Evolutionary conservation across 2,329 filamentous ascomycete genomes (phyloP), one percentile per base, ranked within the genome.

Genomic region (Fusarium newnesense): DNA sequence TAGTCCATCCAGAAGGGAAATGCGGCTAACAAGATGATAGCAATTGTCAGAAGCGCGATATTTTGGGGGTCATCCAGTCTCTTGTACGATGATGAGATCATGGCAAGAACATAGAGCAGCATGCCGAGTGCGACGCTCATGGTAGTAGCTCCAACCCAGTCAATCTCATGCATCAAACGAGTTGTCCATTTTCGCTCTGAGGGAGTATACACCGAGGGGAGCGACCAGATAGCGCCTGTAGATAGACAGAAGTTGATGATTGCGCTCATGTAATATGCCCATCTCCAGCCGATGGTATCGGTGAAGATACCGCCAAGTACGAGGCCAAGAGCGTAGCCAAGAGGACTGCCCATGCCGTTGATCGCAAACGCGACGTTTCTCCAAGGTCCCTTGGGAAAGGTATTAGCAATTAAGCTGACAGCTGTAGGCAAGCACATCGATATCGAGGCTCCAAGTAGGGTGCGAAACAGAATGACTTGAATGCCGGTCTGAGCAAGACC

Each of bases 1-100:
- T 82, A 80, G 4, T 83, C 79, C 64, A 89, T 86, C 89, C 89
- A 91, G 26, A 85, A 76, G 2, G 87, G 83, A 66, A 92, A 92
- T 0, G 79, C 77, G 0, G 84, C 84, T 1, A 90, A 78, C 6
- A 86, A 69, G 2, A 81, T 69, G 4, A 87, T 66, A 0, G 85
- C 84, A 1, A 86, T 53, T 2, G 80, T 76, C 2, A 91, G 78
- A 3, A 88, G 76, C 0, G 79, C 81, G 21, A 89, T 84, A 39
- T 83, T 87, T 5, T 77, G 68, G 0, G 84, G 77, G 2, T 83
- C 74, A 10, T 77, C 75, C 19, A 89, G 85, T 18, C 81, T 83
- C 13, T 72, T 75, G 56, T 80, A 80, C 1, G 77, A 80, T 0
- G 78, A 80, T 56, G 85, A 82, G 42, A 85, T 83, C 78, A 80